A percentile compares a stretch with the other conserved stretches of the same genome.
These are phyloP conservation scores for Thelonectria discophora DNA, from an alignment of 2,329 filamentous ascomycete genomes.

Conservation along the genomic window DNA sequence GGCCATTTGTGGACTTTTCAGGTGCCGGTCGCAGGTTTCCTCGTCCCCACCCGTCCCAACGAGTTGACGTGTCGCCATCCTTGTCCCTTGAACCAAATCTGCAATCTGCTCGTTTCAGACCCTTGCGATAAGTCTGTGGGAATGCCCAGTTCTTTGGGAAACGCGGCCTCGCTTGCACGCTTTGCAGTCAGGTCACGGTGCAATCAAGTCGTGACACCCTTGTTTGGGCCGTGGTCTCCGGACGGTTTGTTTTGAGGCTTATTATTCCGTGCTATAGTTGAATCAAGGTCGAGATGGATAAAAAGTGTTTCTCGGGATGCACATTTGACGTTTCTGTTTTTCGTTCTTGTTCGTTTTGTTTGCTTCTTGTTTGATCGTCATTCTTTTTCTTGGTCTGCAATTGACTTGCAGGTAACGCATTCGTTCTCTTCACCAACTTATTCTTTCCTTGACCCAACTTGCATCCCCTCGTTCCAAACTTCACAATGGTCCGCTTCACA, in stretches of 20 bases:
- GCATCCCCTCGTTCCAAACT: not conserved
- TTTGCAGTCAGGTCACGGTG: conserved; percentile 15
- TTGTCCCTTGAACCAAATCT: not conserved
- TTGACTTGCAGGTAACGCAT: conserved; percentile 12
- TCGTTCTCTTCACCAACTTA: conserved; percentile 18
- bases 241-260: not conserved
- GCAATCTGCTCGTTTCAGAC: conserved; percentile 15
- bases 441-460: not conserved
- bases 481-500: conserved; percentile 21
- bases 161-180: not conserved
- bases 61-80: conserved; percentile 14
- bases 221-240: not conserved
- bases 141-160: conserved; percentile 5
- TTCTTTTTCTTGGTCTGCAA: conserved; percentile 7
- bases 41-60: conserved; percentile 7
- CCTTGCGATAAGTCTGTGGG: not conserved
- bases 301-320: conserved; percentile 11
- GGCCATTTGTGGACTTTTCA: conserved; percentile 24
- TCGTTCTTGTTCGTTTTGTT: conserved; percentile 6
- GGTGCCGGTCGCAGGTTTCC: conserved; percentile 13
- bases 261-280: conserved; percentile 9
- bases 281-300: conserved; percentile 1
- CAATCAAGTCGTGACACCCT: conserved; percentile 7
- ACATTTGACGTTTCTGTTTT: not conserved
- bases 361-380: conserved; percentile 2